phyloP scores from a whole-genome alignment of 768 basidiomycete genomes.

The Hebeloma cylindrosporum region DNA sequence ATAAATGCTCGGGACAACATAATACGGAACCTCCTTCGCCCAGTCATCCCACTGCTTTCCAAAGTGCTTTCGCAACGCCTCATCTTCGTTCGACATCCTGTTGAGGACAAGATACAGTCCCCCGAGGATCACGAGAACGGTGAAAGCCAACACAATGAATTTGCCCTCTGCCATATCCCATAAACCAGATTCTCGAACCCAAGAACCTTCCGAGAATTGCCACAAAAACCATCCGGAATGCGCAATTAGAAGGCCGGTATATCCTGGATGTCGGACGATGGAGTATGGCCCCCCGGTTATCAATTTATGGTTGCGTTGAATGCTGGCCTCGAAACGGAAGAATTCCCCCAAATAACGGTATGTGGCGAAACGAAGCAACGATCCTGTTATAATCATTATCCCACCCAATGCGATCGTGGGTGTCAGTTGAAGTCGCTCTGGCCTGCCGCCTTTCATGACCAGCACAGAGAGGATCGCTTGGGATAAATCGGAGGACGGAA shows the following conservation, averaged over 20 bases:
- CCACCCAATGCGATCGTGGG: constrained; percentile 4
- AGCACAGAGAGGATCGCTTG: constrained; percentile 5
- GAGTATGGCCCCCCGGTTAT: constrained; percentile 44
- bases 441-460: constrained; percentile 8
- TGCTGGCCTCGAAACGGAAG: constrained; percentile 27
- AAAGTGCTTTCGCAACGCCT: constrained; percentile 36
- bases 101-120: constrained; percentile 14
- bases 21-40: constrained; percentile 44
- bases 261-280: constrained; percentile 46
- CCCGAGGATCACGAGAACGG: constrained; percentile 27
- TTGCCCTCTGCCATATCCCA: constrained; percentile 31
- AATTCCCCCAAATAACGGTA: constrained; percentile 18
- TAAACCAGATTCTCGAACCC: constrained; percentile 21
- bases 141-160: constrained; percentile 23
- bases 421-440: constrained; percentile 5
- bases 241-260: constrained; percentile 34
- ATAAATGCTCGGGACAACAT: constrained; percentile 47
- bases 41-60: constrained; percentile 43
- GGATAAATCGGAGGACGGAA: constrained; percentile 4
- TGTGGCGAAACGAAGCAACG: constrained; percentile 9
- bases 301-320: constrained; percentile 41
- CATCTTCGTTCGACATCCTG: constrained; percentile 44
- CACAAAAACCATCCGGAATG: constrained; percentile 14
- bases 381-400: constrained; percentile 11
- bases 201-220: constrained; percentile 15